These are phyloP conservation scores for Dittrichia graveolens DNA, from an alignment of 129 eudicot species.

Conservation along the genomic window DNA sequence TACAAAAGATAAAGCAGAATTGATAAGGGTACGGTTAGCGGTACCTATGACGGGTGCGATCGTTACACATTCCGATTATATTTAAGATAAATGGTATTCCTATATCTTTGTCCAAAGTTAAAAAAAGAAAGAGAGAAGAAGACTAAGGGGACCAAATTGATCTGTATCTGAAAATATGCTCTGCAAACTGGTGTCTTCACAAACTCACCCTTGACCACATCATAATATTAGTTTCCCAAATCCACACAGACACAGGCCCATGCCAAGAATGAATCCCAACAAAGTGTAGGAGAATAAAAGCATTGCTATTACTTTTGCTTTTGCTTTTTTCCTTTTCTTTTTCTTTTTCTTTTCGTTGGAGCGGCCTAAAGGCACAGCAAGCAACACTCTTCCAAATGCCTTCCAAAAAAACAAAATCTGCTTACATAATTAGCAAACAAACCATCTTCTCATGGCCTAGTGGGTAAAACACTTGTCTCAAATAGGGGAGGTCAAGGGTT, in stretches of 20 bases:
- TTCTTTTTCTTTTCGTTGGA: slow-evolving; percentile 41
- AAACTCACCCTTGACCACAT: slow-evolving; percentile 37
- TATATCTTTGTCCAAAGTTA: slow-evolving; percentile 14
- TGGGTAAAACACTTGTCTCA: no score
- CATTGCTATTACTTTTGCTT: slow-evolving; percentile 45
- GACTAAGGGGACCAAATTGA: slow-evolving; percentile 17
- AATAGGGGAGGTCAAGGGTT: no score
- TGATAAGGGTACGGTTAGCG: no score
- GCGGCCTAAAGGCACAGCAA: slow-evolving; percentile 36
- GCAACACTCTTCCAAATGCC: background rate
- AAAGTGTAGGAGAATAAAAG: slow-evolving; percentile 45
- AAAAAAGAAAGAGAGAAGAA: background rate
- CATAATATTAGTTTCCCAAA: slow-evolving; percentile 35
- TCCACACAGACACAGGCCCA: slow-evolving; percentile 33
- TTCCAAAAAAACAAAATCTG: no score
- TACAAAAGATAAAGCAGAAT: background rate
- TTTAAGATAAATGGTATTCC: no score
- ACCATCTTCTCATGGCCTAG: no score
- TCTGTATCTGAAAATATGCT: slow-evolving; percentile 22
- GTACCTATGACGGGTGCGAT: no score
- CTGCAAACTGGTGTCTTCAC: slow-evolving; percentile 30
- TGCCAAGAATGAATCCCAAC: slow-evolving; percentile 49
- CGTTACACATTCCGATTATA: no score
- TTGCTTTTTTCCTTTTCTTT: slow-evolving; percentile 45
- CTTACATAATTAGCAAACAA: no score